Base-by-base conservation (phyloP, 768 basidiomycete genomes). In the Amanita pseudoporphyria region DNA sequence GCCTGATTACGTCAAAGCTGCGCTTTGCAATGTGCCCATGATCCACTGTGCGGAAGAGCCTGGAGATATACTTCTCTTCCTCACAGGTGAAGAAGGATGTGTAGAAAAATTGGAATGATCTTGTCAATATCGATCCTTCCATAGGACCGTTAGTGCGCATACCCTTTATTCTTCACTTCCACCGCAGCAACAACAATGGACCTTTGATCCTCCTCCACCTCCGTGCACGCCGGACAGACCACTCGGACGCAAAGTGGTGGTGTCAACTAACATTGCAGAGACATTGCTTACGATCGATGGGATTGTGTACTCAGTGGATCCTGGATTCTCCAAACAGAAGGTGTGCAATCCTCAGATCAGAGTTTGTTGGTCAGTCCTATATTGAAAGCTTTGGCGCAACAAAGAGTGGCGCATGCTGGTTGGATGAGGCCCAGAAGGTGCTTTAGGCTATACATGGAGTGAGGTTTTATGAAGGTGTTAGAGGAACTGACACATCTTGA, bases 281-380 rank as follows among this genome's bases (percentile, higher is more conserved):
- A n/a, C n/a, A n/a, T n/a, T n/a, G n/a, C n/a, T n/a, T n/a, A n/a
- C n/a, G n/a, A n/a, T n/a, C n/a, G n/a, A n/a, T n/a, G n/a, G n/a
- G n/a, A n/a, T n/a, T n/a, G n/a, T 99, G n/a, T 99, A 98, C 58
- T n/a, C 97, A 50, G 93, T 97, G 40, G 95, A 97, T 61, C 91
- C 94, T 0, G 94, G 93, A 1, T 96, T 98, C 70, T 93, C 87
- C 30, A 95, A 99, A 67, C 95, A 97, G 67, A 97, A 95, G 62
- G 86, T 98, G 43, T 99, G 97, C 71, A 98, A 98, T 63, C 96
- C 95, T 0, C 79, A 95, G 26, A 96, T 97, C 52, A 83, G 70
- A 87, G 84, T 53, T 70, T 99, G 47, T 70, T 97, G 14, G 94
- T 98, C 38, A 84, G 86, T 45, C 94, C 93, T 0, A 99, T 98